Base-by-base conservation (phyloP, 257 asterid species). In the Knoxia roxburghii region DNA sequence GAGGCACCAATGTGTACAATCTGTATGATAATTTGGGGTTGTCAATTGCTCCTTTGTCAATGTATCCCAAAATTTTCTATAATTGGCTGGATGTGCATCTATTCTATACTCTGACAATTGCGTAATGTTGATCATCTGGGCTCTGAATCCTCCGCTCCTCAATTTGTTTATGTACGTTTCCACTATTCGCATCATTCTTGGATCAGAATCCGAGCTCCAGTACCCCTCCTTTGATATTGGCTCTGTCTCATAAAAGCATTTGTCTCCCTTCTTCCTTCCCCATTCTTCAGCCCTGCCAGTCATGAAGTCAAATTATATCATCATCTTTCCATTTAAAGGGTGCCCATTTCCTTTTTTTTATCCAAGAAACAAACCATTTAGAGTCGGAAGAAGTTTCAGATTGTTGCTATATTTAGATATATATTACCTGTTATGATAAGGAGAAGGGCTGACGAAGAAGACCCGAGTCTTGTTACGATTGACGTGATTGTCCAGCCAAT, bases 1-100 rank as follows among this genome's bases (percentile, higher is more conserved):
- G 33, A 89, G 84, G 61, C 96, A 89, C 96, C 96, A 89, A 55
- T 87, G 95, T 0, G 73, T 71, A 48, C 96, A 89, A 68, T 89
- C 96, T 0, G 81, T 68, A 52, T 78, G 78, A 59, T 76, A 76
- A 66, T 7, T 73, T 0, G 88, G 95, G 30, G 67, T 62, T 7
- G 69, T 70, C 18, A 78, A 69, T 43, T 81, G 74, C 57, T 86
- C 79, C 61, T 77, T 52, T 0, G 71, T 80, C 20, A 63, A 68
- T 59, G 78, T 63, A 49, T 41, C 68, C 48, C 66, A 45, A 26
- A 67, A 68, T 26, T 77, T 81, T 65, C 79, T 78, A 43, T 89
- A 51, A 46, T 81, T 74, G 2, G 95, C 68, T 1, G 89, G 81
- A 82, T 89, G 96, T 0, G 79, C 90, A 59, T 86, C 96, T 41